A percentile compares a stretch with the other conserved stretches of the same genome.
Conservation (phyloP, 495 filamentous ascomycete genomes). For the Astrothelium subdiscretum region DNA sequence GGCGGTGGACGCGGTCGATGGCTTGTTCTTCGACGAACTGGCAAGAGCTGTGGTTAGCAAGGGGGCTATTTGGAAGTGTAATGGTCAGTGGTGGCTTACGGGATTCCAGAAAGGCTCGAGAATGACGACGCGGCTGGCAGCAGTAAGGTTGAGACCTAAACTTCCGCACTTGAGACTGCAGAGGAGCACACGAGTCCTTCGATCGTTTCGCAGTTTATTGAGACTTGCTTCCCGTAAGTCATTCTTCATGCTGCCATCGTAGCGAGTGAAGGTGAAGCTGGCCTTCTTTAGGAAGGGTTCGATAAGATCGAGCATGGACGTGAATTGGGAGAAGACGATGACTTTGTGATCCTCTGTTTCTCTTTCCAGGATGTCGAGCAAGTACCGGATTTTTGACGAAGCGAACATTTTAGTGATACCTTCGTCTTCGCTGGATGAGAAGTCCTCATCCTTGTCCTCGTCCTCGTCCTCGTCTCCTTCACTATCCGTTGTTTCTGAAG, state of each 20-base stretch:
- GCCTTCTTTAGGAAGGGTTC: constrained; percentile 75
- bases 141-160: constrained; percentile 86
- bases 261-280: constrained; percentile 67
- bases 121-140: constrained; percentile 85
- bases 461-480: constrained; percentile 12
- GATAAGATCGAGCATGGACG: constrained; percentile 92
- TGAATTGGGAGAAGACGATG: constrained; percentile 97
- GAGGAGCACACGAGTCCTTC: constrained; percentile 63
- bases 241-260: constrained; percentile 93
- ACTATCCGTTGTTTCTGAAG: constrained; percentile 29
- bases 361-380: constrained; percentile 67
- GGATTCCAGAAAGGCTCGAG: constrained; percentile 98
- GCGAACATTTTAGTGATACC: constrained; percentile 37
- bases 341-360: constrained; percentile 77
- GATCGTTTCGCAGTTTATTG: constrained; percentile 59
- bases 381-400: constrained; percentile 82
- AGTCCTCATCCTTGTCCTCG: constrained; percentile 14
- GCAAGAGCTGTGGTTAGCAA: constrained; percentile 19
- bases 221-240: constrained; percentile 83
- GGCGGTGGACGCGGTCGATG: constrained; percentile 92
- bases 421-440: constrained; percentile 3
- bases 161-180: constrained; percentile 91
- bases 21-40: constrained; percentile 93
- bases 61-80: not conserved
- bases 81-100: constrained; percentile 35